Conservation (phyloP, 768 basidiomycete species). For the Piloderma croceum region DNA sequence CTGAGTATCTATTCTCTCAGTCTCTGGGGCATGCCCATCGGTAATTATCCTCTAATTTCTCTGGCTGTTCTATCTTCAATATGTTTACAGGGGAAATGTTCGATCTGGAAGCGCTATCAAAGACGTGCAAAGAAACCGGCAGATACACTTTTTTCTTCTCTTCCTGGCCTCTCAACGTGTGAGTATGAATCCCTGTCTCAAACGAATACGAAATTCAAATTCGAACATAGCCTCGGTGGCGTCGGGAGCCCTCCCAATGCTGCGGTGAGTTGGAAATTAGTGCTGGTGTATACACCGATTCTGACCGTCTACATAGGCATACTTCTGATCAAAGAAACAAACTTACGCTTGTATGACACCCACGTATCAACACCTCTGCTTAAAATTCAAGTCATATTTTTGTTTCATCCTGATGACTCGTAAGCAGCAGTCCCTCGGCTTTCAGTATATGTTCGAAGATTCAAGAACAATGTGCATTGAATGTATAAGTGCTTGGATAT, state of each 20-base stretch:
- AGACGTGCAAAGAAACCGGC: constrained; percentile 48
- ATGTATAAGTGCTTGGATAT: too few species aligned
- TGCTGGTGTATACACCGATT: too few species aligned
- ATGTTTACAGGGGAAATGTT: constrained; percentile 55
- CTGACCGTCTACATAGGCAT: too few species aligned
- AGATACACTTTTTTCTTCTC: constrained; percentile 74
- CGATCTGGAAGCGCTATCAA: constrained; percentile 59
- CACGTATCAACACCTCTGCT: too few species aligned
- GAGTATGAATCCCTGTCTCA: constrained; percentile 20
- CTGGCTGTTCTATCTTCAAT: background rate
- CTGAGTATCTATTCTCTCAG: constrained; percentile 23
- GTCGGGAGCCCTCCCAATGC: constrained; percentile 69
- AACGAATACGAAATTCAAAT: too few species aligned
- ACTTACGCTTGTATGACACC: too few species aligned
- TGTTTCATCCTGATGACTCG: too few species aligned
- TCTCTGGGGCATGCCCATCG: constrained; percentile 72
- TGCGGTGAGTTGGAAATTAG: constrained; percentile 53
- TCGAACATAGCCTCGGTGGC: constrained; percentile 54
- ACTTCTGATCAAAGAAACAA: constrained; percentile 22
- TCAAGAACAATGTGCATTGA: too few species aligned
- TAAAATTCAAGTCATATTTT: too few species aligned
- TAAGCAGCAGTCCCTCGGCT: too few species aligned
- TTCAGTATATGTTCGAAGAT: too few species aligned
- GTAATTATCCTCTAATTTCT: constrained; percentile 24
- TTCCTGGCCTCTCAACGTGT: constrained; percentile 73